Evolutionary conservation across 23 red algal genomes (phyloP), one percentile per base, ranked within the genome.

Genomic region (Gracilaria caudata): DNA sequence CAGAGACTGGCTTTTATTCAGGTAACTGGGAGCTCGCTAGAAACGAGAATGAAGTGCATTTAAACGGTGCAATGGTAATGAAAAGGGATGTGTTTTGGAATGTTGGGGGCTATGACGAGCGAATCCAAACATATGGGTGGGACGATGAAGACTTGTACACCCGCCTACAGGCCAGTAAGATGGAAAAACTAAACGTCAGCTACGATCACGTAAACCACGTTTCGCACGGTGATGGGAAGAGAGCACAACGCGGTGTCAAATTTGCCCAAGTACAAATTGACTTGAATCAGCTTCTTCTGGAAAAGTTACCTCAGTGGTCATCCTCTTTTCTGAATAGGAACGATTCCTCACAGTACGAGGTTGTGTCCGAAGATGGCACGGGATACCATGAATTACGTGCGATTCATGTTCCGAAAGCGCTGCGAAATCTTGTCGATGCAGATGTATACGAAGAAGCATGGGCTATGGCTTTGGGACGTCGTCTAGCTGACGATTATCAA

Each of bases 91-190:
- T 64, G 30, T 95, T 95, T 83, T 73, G 60, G 79, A 78, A 53
- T 60, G 87, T 88, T 20, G 93, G 93, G 7, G 93, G 93, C 16
- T 95, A 95, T 81, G 93, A 95, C 73, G 93, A 95, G 60, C 53
- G 93, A 84, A 95, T 95, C 37, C 86, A 95, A 84, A 92, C 81
- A 20, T 92, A 92, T 72, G 93, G 93, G 34, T 90, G 93, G 86
- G 93, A 95, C 74, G 93, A 95, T 66, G 85, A 90, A 63, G 93
- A 95, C 80, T 57, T 95, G 71, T 95, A 90, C 61, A 83, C 80
- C 7, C 75, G 93, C 28, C 76, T 95, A 59, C 55, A 51, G 23
- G 75, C 74, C 21, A 57, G 55, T 25, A 80, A 72, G 38, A 46
- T 91, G 19, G 33, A 82, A 47, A 84, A 78, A 36, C 55, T 81